These are phyloP conservation scores for Xylariales sp. DNA, from an alignment of 2,329 filamentous ascomycete species.

Conservation along the genomic window DNA sequence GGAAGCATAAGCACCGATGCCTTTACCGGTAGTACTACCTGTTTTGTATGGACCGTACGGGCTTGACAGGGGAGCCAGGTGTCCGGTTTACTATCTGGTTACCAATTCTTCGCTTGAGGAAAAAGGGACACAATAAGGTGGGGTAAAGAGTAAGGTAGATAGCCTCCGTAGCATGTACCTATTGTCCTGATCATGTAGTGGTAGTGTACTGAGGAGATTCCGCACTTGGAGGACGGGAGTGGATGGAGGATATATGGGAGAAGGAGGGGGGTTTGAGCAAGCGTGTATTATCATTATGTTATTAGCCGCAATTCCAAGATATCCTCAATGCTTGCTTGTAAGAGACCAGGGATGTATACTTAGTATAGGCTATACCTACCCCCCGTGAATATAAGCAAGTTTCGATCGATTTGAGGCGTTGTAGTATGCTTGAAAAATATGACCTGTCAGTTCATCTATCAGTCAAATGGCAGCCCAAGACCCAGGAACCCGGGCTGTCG, in stretches of 20 bases:
- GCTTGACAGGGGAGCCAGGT: slow-evolving; percentile 32
- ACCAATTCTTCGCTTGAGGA: slow-evolving; percentile 16
- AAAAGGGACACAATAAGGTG: slow-evolving; percentile 23
- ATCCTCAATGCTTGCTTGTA: slow-evolving; percentile 1
- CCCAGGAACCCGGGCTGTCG: slow-evolving; percentile 39
- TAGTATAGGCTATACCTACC: slow-evolving; percentile 18
- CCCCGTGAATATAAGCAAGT: slow-evolving; percentile 21
- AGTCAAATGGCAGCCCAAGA: slow-evolving; percentile 33
- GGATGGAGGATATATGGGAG: slow-evolving; percentile 22
- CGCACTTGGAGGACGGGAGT: slow-evolving; percentile 7
- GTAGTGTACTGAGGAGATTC: slow-evolving; percentile 10
- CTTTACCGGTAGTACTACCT: slow-evolving; percentile 36
- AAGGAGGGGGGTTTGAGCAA: slow-evolving; percentile 10
- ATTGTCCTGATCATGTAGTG: background rate
- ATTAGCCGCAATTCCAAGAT: slow-evolving; percentile 33
- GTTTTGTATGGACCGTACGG: slow-evolving; percentile 21
- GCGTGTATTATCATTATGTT: slow-evolving; percentile 26
- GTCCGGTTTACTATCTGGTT: slow-evolving; percentile 27
- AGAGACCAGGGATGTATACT: slow-evolving; percentile 18
- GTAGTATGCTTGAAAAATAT: slow-evolving; percentile 17
- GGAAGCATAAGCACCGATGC: slow-evolving; percentile 37
- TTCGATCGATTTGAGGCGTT: slow-evolving; percentile 37
- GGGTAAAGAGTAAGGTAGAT: slow-evolving; percentile 29
- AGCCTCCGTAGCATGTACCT: slow-evolving; percentile 1
- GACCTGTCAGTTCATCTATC: slow-evolving; percentile 35